Evolutionary conservation across 208 protist genomes (phyloP).

Genomic region (Leptomonas pyrrhocoris): DNA sequence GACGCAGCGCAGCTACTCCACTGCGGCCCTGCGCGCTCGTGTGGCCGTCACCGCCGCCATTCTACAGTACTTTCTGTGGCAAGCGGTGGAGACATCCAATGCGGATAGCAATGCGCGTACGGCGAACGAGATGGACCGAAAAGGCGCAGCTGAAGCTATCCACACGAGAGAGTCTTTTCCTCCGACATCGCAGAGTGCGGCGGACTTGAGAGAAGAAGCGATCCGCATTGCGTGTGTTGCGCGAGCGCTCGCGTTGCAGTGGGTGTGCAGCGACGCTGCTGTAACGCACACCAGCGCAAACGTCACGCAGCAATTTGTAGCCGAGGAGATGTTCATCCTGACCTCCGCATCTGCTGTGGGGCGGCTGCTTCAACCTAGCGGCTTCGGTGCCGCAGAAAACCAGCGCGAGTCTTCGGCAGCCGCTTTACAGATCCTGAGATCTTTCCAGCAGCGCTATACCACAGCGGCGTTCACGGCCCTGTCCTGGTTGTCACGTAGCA

Average conservation of each 20-base stretch:
- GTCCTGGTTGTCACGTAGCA: constrained; percentile 14
- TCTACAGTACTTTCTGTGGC: constrained; percentile 24
- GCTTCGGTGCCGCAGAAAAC: neutral
- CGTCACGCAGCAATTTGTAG: constrained; percentile 8
- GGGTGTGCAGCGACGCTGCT: constrained; percentile 13
- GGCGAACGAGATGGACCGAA: neutral
- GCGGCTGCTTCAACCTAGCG: neutral
- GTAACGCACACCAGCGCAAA: neutral
- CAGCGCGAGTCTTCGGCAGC: neutral
- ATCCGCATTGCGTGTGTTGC: constrained; percentile 9
- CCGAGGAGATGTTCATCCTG: constrained; percentile 22
- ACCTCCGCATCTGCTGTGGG: constrained; percentile 5
- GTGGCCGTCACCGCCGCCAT: constrained; percentile 25
- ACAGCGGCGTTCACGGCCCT: constrained; percentile 9
- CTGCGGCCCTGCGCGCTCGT: constrained; percentile 23
- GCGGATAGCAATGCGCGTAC: no score
- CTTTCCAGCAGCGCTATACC: constrained; percentile 10
- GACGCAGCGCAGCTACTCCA: neutral
- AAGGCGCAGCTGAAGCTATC: neutral
- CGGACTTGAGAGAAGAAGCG: neutral
- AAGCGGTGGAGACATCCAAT: neutral
- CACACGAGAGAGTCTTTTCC: neutral
- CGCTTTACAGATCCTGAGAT: neutral
- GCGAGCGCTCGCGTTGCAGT: constrained; percentile 30
- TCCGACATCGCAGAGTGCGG: neutral